Evolutionary conservation across 768 basidiomycete genomes (phyloP).

Genomic region (Russula sp.): DNA sequence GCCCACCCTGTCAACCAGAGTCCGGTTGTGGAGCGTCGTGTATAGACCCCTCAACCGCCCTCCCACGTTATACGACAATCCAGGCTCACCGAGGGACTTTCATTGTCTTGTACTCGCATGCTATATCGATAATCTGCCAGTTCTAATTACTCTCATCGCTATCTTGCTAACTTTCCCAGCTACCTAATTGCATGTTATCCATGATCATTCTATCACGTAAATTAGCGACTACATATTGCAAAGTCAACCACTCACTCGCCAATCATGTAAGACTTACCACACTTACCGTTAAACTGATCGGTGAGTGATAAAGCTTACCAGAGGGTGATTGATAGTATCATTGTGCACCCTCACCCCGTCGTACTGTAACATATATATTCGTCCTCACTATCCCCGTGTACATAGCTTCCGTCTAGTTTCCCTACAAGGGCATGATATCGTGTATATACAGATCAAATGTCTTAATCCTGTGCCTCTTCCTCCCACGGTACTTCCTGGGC

Average conservation of each 20-base stretch:
- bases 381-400: background rate
- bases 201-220: conserved; percentile 7
- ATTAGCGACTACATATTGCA: conserved; percentile 10
- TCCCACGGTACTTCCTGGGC: background rate
- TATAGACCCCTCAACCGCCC: background rate
- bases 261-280: no score
- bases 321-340: background rate
- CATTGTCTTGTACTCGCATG: conserved; percentile 9
- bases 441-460: conserved; percentile 13
- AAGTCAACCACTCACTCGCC: background rate
- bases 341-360: conserved; percentile 1
- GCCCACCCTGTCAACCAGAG: background rate
- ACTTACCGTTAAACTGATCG: no score
- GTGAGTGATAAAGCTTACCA: no score
- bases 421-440: background rate
- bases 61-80: background rate
- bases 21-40: background rate
- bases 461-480: background rate
- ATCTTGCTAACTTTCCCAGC: background rate
- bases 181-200: conserved; percentile 12
- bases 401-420: conserved; percentile 3
- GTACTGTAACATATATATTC: conserved; percentile 15
- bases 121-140: background rate
- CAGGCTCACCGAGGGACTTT: background rate
- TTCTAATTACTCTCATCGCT: conserved; percentile 6